Conservation (phyloP, 2,329 filamentous ascomycete genomes). For the Claviceps humidiphila region DNA sequence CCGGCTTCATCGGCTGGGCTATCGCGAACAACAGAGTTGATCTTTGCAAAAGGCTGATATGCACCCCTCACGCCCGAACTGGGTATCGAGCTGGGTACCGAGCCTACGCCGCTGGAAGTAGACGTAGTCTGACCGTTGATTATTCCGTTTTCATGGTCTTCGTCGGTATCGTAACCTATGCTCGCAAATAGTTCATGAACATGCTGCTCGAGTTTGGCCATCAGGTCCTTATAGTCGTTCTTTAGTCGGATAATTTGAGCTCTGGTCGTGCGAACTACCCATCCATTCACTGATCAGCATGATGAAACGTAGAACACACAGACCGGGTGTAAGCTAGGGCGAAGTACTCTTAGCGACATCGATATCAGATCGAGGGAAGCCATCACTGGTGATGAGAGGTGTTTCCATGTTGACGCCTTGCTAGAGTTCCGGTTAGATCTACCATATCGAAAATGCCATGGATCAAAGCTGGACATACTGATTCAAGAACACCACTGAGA, state of each 20-base stretch:
- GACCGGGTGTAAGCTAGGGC: slow-evolving; percentile 9
- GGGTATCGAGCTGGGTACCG: slow-evolving; percentile 21
- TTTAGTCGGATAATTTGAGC: slow-evolving; percentile 77
- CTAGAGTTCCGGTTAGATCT: slow-evolving; percentile 31
- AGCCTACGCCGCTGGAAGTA: slow-evolving; percentile 14
- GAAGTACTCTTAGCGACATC: slow-evolving; percentile 91
- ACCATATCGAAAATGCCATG: too few species aligned
- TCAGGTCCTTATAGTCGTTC: slow-evolving; percentile 87
- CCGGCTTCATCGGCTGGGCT: slow-evolving; percentile 80
- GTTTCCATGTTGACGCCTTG: slow-evolving; percentile 92
- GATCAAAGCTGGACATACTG: slow-evolving; percentile 40
- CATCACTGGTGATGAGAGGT: slow-evolving; percentile 71
- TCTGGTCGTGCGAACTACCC: slow-evolving; percentile 79
- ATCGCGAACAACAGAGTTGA: slow-evolving; percentile 65
- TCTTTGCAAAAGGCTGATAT: slow-evolving; percentile 59
- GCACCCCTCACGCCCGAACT: slow-evolving; percentile 16
- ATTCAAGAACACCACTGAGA: slow-evolving; percentile 74
- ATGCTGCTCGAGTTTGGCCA: slow-evolving; percentile 68
- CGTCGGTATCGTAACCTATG: slow-evolving; percentile 26
- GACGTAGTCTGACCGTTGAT: slow-evolving; percentile 5
- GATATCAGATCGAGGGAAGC: slow-evolving; percentile 84
- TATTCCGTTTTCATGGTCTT: slow-evolving; percentile 26
- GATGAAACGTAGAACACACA: not conserved
- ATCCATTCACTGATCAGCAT: slow-evolving; percentile 7
- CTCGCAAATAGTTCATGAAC: slow-evolving; percentile 87